A percentile compares a stretch with the other conserved stretches of the same genome.
Evolutionary conservation across 306 rosid genomes (phyloP).

Genomic region (Fagus crenata): DNA sequence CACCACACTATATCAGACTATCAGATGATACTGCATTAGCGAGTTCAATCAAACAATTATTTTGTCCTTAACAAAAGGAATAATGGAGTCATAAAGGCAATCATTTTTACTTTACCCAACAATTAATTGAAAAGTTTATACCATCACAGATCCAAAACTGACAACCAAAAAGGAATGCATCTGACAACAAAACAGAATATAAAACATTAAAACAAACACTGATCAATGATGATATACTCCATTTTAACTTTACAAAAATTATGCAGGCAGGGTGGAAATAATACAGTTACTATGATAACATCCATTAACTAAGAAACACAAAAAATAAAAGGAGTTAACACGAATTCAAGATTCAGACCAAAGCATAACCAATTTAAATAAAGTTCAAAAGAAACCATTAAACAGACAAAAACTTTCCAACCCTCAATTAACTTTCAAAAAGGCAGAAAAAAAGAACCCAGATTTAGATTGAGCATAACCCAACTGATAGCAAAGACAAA

Average conservation of each 20-base stretch:
- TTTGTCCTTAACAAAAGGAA: neutral
- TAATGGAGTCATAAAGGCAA: neutral
- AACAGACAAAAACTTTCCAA: too few species aligned
- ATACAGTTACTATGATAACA: too few species aligned
- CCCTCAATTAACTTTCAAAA: too few species aligned
- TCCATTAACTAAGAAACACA: too few species aligned
- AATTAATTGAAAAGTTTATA: neutral
- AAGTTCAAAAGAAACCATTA: too few species aligned
- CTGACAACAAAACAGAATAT: neutral
- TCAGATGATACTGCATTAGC: neutral
- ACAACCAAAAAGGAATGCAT: neutral
- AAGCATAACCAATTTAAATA: too few species aligned
- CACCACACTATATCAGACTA: neutral
- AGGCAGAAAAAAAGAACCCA: neutral
- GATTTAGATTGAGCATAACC: neutral
- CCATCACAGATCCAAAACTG: conserved; percentile 17
- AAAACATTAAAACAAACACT: neutral
- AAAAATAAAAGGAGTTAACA: too few species aligned
- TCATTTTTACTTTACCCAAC: conserved; percentile 7
- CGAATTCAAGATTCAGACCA: too few species aligned
- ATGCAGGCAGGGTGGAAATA: too few species aligned
- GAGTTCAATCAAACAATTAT: neutral
- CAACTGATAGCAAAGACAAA: neutral
- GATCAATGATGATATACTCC: neutral
- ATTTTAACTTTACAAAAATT: neutral